These are phyloP conservation scores for Actinomortierella ambigua DNA, from an alignment of 371 early-diverging fungal genomes.

Conservation along the genomic window DNA sequence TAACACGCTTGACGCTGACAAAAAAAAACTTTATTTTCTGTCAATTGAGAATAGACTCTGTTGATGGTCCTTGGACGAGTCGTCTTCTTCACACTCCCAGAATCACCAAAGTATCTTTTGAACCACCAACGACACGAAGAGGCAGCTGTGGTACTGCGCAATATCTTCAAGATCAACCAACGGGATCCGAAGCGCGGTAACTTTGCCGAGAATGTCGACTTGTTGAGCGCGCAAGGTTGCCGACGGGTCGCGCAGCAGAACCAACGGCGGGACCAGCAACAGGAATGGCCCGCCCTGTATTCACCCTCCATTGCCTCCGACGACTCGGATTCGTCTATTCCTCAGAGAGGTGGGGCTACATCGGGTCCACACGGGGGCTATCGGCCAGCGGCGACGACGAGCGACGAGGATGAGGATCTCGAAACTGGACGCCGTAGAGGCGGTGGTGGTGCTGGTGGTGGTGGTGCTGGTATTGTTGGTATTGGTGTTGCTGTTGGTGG, in stretches of 20 bases:
- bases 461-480: neutral
- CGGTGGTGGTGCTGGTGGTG: neutral
- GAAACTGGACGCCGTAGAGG: no score
- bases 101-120: slow-evolving; percentile 83
- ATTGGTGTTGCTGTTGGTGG: neutral
- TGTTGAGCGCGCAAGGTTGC: slow-evolving; percentile 17
- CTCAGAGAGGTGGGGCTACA: no score
- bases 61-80: slow-evolving; percentile 74
- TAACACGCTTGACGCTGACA: no score
- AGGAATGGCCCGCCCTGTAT: no score
- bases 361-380: no score
- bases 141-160: slow-evolving; percentile 72
- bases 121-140: slow-evolving; percentile 69
- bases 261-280: no score
- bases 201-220: slow-evolving; percentile 38
- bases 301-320: no score
- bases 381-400: no score
- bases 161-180: slow-evolving; percentile 79
- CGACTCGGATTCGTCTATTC: no score
- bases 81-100: slow-evolving; percentile 70
- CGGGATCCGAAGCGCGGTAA: slow-evolving; percentile 20
- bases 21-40: no score
- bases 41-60: slow-evolving; percentile 58
- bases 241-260: no score
- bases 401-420: no score